Evolutionary conservation across 2,329 filamentous ascomycete species (phyloP), one percentile per base, ranked within the genome.

Genomic region (Metarhizium album): DNA sequence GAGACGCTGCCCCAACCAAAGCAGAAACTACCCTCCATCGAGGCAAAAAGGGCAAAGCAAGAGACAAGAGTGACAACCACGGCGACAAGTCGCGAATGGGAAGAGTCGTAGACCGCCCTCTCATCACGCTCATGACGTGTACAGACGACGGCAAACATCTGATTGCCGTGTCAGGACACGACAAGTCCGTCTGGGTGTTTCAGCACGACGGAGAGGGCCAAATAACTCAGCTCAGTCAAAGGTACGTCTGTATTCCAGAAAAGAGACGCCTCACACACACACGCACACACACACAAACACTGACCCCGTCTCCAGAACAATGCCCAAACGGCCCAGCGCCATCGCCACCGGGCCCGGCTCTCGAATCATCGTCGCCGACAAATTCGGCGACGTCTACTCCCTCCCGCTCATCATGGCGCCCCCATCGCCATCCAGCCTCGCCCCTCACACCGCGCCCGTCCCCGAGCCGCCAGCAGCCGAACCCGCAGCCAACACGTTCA

Each of bases 351-450:
- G 85, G 7, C 72, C 79, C 38, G 84, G 90, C 62, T 74, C 76
- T 42, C 86, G 82, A 8, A 87, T 98, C 55, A 69, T 97, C 52
- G 83, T 81, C 54, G 91, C 83, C 48, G 93, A 98, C 73, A 98
- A 98, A 67, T 97, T 97, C 62, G 93, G 93, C 57, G 93, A 98
- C 65, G 91, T 96, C 54, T 97, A 95, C 69, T 80, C 87, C 11
- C 70, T 98, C 7, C 91, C 93, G 14, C 73, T 97, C 47, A 48
- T 62, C 53, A 52, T 55, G 46, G 60, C 57, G 35, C 60, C 57
- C 33, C 52, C 51, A 20, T 55, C 59, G 23, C 48, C 47, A 49
- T 57, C 46, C 23, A 42, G 42, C 31, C 50, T 42, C 45, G 48
- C 42, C 45, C 56, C 47, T 53, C 53, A 45, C 46, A 45, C 40